phyloP scores from a whole-genome alignment of 768 basidiomycete species.

The Punctularia strigosozonata region DNA sequence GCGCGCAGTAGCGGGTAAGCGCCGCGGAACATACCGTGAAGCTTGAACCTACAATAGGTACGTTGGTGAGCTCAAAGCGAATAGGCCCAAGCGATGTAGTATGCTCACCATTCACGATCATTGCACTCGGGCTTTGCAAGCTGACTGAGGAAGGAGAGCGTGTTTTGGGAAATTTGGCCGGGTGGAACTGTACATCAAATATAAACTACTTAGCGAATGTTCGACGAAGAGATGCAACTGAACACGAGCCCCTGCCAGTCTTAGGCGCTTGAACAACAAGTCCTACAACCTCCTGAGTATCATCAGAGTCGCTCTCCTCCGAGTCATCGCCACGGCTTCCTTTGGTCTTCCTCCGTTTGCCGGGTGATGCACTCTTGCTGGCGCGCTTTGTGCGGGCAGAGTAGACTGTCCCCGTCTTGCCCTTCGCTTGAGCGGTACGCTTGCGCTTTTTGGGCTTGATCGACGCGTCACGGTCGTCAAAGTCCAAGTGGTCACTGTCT shows the following conservation, averaged over 20 bases:
- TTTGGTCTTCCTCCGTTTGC: constrained; percentile 15
- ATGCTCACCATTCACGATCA: constrained; percentile 65
- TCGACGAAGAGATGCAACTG: constrained; percentile 1
- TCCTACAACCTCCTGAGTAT: constrained; percentile 65
- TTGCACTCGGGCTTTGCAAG: constrained; percentile 70
- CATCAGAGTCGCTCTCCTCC: constrained; percentile 35
- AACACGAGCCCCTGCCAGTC: constrained; percentile 57
- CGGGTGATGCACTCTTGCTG: constrained; percentile 11
- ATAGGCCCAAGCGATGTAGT: neutral
- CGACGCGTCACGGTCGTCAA: constrained; percentile 12
- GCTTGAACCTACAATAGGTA: constrained; percentile 53
- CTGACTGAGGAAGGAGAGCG: constrained; percentile 61
- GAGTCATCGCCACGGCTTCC: constrained; percentile 26
- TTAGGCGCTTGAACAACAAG: constrained; percentile 71
- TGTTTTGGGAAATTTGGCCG: constrained; percentile 80
- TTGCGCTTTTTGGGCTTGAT: constrained; percentile 17
- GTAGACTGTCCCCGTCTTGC: too few species aligned
- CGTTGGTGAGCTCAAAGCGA: neutral
- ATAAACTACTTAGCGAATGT: neutral
- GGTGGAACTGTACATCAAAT: constrained; percentile 48
- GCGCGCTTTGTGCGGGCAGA: constrained; percentile 5
- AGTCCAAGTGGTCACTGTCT: constrained; percentile 25
- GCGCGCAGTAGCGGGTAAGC: neutral
- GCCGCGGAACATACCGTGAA: constrained; percentile 39
- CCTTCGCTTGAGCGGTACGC: constrained; percentile 8